Base-by-base conservation (phyloP, 208 protist genomes). In the Leishmania mexicana region DNA sequence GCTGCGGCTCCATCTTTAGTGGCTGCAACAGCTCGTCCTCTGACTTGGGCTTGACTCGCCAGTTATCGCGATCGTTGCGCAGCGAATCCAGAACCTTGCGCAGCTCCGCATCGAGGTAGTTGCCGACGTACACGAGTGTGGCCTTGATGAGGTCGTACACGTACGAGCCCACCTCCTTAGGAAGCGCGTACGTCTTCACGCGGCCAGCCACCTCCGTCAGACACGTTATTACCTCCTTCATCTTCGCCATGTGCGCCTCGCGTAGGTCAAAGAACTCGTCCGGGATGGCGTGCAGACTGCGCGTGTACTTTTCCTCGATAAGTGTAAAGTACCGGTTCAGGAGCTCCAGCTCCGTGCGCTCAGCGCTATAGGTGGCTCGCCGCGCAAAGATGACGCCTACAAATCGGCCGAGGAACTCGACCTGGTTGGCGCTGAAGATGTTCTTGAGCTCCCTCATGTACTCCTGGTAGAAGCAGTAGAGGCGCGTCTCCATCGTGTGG, bases 221-320 rank as follows among this genome's bases (percentile, higher is more conserved):
- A 45, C 87, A 73, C 42, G 96, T 83, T 77, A 96, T 80, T 70
- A 95, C 80, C 49, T 94, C 92, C 73, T 93, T 92, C 53, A 94
- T 89, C 79, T 96, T 97, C 19, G 83, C 68, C 90, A 96, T 96
- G 83, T 97, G 92, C n/a, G 88, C 94, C 83, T 95, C 93, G 45
- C 90, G 88, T 8, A 96, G 81, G 64, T 97, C 93, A 81, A 95
- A 95, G 42, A 89, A 81, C 83, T 94, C 89, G 28, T 89, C 93
- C 3, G 90, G 90, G 49, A 95, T 78, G 38, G 88, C 84, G 78
- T 95, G 91, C 68, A 97, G 88, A n/a, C 81, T 85, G 38, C 90
- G 91, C 7, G 93, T 95, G 86, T 97, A 96, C 40, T 87, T 87
- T 70, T 97, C 93, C 35, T 97, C 94, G 7, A 97, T 84, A 13